A percentile compares a stretch with the other conserved stretches of the same genome.
Evolutionary conservation across 148 eudicot genomes (phyloP).

Genomic region (Rhododendron ovatum): DNA sequence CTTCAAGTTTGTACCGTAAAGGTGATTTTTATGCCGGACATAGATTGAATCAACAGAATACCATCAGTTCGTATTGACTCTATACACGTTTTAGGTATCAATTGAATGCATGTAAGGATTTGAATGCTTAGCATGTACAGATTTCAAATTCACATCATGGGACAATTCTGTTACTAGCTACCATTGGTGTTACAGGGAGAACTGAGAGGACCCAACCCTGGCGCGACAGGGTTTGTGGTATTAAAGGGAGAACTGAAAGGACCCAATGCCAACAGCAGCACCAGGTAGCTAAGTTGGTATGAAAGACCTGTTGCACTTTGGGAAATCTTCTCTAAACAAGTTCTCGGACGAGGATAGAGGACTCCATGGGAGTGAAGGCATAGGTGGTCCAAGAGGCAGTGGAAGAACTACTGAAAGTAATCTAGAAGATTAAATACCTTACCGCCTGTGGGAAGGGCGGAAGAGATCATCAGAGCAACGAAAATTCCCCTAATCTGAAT

Average conservation of each 20-base stretch:
- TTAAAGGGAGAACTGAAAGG: not conserved
- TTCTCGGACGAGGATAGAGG: not conserved
- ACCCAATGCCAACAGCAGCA: not conserved
- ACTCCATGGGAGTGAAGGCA: not conserved
- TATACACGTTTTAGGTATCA: not conserved
- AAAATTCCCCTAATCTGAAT: not conserved
- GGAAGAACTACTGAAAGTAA: slow-evolving; percentile 4
- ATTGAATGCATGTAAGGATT: not conserved
- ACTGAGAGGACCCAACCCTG: not conserved
- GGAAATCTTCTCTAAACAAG: not conserved
- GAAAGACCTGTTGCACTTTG: not conserved
- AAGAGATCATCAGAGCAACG: not conserved
- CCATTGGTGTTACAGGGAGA: not conserved
- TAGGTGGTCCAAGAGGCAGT: not conserved
- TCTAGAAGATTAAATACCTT: not conserved
- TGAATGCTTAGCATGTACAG: not conserved
- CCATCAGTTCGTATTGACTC: not conserved
- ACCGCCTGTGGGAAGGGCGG: not conserved
- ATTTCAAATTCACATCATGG: not conserved
- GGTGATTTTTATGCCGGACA: not conserved
- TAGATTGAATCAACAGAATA: not conserved
- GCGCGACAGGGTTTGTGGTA: not conserved
- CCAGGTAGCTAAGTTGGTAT: not conserved
- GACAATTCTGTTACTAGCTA: not conserved
- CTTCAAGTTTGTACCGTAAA: not conserved